Evolutionary conservation across 306 rosid species (phyloP), one percentile per base, ranked within the genome.

Genomic region (Canavalia ensiformis): DNA sequence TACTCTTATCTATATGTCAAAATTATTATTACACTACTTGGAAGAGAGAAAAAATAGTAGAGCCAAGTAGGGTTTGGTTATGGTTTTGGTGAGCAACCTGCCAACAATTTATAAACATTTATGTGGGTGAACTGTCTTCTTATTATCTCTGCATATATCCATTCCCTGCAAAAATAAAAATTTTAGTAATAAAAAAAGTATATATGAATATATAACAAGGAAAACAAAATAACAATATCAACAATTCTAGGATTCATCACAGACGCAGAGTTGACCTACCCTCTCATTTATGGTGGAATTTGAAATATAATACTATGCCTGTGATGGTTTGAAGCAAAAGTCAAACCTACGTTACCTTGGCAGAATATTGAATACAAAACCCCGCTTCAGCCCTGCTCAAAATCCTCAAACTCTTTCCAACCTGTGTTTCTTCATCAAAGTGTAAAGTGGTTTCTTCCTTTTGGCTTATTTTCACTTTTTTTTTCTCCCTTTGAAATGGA

Each of bases 71-170:
- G 85, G 68, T 90, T 86, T 78, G 69, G 90, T 81, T 84, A 77
- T 65, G 70, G 85, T 89, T 88, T 89, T 75, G 94, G 91, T 94
- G 88, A 90, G 84, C 89, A 82, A 90, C 87, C 81, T 84, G 81
- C 86, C 97, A 68, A 76, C 78, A 86, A 84, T 89, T 88, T 84
- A 81, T 81, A 60, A 18, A 81, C 85, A 74, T 79, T 69, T 34
- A 74, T 77, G 76, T 84, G 63, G 78, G 73, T 82, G 81, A 72
- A 68, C 80, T 72, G 81, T 72, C 56, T 83, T 49, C 71, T 62
- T 74, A 45, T 63, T 74, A 45, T 63, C 76, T 47, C 4, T 69
- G 13, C 6, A 8, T 46, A 31, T 68, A 31, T 68, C 55, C 74
- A 75, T 50, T 11, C 41, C 58, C 62, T 47, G 34, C 64, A 49